Evolutionary conservation across 192 early-diverging fungal genomes (phyloP).

Genomic region (Polychytrium aggregatum): DNA sequence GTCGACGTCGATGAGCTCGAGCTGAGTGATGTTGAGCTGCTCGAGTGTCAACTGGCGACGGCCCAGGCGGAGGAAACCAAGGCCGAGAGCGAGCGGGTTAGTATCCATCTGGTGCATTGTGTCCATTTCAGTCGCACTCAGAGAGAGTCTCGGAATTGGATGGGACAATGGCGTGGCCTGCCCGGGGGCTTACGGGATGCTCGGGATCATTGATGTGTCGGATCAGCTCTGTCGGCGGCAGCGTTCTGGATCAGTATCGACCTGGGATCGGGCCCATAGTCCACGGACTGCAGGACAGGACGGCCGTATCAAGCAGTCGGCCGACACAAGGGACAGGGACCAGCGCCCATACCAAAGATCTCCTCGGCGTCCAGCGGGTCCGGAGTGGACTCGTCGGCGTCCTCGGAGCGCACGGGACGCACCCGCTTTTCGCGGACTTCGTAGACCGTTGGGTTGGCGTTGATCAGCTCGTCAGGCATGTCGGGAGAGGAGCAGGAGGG

Average conservation of each 20-base stretch:
- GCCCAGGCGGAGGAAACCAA: neutral
- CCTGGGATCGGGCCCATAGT: neutral
- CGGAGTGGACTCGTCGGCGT: conserved; percentile 58
- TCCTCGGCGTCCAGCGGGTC: conserved; percentile 80
- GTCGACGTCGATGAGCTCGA: conserved; percentile 72
- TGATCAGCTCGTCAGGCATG: no score
- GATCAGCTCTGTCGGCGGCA: conserved; percentile 55
- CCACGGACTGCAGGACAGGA: neutral
- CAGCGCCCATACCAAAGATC: conserved; percentile 56
- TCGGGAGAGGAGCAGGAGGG: no score
- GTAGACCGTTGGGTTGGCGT: conserved; percentile 79
- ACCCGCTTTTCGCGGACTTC: conserved; percentile 33
- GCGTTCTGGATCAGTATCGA: neutral
- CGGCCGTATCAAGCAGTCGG: neutral
- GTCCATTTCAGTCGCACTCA: neutral
- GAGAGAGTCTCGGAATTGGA: neutral
- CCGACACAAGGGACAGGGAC: neutral
- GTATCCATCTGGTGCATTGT: no score
- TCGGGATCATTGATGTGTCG: conserved; percentile 96
- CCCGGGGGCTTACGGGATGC: conserved; percentile 65
- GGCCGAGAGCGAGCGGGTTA: no score
- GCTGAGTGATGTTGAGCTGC: conserved; percentile 89
- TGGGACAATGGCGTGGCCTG: neutral
- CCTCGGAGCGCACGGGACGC: conserved; percentile 28
- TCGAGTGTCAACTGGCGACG: conserved; percentile 72